Evolutionary conservation across 805 yeast genomes (phyloP).

Genomic region (Lachancea thermotolerans): DNA sequence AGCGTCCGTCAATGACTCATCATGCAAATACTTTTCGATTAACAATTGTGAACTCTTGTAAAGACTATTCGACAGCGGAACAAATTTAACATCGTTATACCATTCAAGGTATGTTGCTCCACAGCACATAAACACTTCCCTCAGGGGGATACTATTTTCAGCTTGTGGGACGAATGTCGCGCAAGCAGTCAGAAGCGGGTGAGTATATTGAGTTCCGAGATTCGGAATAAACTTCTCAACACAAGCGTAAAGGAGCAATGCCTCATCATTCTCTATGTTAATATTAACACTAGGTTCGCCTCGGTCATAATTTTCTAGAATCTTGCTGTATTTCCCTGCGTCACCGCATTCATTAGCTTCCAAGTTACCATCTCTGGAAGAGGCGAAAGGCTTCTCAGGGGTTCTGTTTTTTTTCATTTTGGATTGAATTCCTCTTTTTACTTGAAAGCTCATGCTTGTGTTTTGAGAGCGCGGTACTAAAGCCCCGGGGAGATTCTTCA

Average conservation of each 20-base stretch:
- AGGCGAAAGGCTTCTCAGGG: neutral
- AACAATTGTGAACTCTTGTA: conserved; percentile 20
- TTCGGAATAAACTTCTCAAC: conserved; percentile 36
- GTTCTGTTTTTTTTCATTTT: neutral
- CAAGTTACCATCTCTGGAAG: conserved; percentile 4
- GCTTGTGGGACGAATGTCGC: conserved; percentile 37
- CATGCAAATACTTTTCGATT: conserved; percentile 19
- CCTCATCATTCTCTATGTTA: conserved; percentile 9
- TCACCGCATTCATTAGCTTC: conserved; percentile 6
- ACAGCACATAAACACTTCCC: conserved; percentile 35
- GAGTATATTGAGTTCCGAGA: conserved; percentile 38
- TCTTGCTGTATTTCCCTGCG: conserved; percentile 6
- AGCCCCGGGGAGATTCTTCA: neutral
- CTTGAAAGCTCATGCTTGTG: neutral
- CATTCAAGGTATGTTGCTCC: conserved; percentile 37
- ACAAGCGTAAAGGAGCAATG: conserved; percentile 31
- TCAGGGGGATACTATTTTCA: conserved; percentile 25
- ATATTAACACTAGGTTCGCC: conserved; percentile 3
- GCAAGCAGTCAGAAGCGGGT: conserved; percentile 35
- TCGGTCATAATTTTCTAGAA: conserved; percentile 6
- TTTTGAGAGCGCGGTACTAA: neutral
- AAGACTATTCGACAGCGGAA: conserved; percentile 20
- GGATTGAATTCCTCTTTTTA: neutral
- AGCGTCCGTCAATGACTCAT: conserved; percentile 24
- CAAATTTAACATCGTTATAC: conserved; percentile 23